Evolutionary conservation across 164 flowering plant genomes (phyloP), one percentile per base, ranked within the genome.

Genomic region (Magnolia changhungtana): DNA sequence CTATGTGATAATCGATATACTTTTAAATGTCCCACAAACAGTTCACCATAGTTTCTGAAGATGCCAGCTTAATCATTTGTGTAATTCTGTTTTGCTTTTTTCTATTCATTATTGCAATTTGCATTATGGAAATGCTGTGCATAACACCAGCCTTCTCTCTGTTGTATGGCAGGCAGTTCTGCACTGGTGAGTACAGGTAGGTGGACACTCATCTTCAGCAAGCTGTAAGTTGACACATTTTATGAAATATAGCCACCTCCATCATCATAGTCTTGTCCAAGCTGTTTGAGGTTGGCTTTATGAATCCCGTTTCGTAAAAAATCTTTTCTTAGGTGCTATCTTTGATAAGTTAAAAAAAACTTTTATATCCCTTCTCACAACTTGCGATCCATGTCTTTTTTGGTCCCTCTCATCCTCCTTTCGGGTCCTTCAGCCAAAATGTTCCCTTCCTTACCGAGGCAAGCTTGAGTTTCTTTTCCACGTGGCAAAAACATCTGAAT

Each of bases 141-240:
- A 52, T 18, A 20, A 65, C n/a, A 66, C 73, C 55, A 45, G 69
- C 27, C 3, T 67, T 27, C 18, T 27, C 74, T 74, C 14, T 75
- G 20, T 82, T 50, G 2, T 69, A 16, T 79, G 66, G 72, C 91
- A 93, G 97, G 89, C 98, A 92, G 85, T 89, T 94, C 78, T 94
- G 98, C 87, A 92, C 98, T 1, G 98, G 98, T 14, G 98, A 94
- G 78, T 87, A 84, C 87, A 92, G 98, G 98, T 92, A 69, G 7
- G 77, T 76, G 19, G 55, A 8, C 73, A 29, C 59, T 61, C 55
- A 58, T 65, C 31, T 68, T 5, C 77, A 50, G 24, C 29, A 67
- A 67, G 49, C 24, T 68, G 24, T 66, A 31, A 73, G 63, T 67
- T 73, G 37, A 70, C 4, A 16, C 19, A 50, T 50, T 29, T n/a